Conservation (phyloP, 2,329 filamentous ascomycete species). For the Fusarium sp. region DNA sequence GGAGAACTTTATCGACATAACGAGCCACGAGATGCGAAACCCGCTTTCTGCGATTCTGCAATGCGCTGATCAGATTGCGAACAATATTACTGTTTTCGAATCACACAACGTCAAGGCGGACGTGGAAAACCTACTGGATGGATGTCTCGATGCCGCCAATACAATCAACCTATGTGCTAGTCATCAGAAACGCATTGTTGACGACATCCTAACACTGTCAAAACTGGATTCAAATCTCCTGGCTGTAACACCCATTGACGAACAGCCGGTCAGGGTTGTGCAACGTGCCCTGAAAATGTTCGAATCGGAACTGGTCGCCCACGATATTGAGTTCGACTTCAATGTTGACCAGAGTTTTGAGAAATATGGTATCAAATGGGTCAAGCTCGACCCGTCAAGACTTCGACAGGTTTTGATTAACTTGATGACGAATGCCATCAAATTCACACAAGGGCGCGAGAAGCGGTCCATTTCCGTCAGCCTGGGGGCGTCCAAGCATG, state of each 20-base stretch:
- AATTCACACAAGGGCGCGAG: constrained; percentile 69
- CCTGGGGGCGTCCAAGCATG: constrained; percentile 68
- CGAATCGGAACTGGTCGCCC: constrained; percentile 75
- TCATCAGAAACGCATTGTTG: constrained; percentile 78
- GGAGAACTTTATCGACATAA: constrained; percentile 78
- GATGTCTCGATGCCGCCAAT: constrained; percentile 77
- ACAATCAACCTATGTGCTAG: constrained; percentile 83
- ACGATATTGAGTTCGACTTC: constrained; percentile 76
- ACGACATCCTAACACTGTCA: constrained; percentile 72
- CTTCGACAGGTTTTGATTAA: constrained; percentile 81
- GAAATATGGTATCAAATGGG: constrained; percentile 72
- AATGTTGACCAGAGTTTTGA: constrained; percentile 73
- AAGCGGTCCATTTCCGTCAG: constrained; percentile 69
- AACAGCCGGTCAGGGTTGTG: constrained; percentile 73
- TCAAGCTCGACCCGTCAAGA: constrained; percentile 77
- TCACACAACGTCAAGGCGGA: constrained; percentile 52
- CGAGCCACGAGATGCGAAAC: constrained; percentile 80
- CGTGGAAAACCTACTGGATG: constrained; percentile 60
- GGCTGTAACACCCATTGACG: constrained; percentile 74
- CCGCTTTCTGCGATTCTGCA: constrained; percentile 78
- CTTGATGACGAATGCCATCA: constrained; percentile 73
- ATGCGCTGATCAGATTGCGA: constrained; percentile 76
- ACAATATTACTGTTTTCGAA: constrained; percentile 57
- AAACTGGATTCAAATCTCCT: constrained; percentile 77
- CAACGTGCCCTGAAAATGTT: constrained; percentile 80